phyloP scores from a whole-genome alignment of 495 filamentous ascomycete species.

The Trichoderma parareesei region DNA sequence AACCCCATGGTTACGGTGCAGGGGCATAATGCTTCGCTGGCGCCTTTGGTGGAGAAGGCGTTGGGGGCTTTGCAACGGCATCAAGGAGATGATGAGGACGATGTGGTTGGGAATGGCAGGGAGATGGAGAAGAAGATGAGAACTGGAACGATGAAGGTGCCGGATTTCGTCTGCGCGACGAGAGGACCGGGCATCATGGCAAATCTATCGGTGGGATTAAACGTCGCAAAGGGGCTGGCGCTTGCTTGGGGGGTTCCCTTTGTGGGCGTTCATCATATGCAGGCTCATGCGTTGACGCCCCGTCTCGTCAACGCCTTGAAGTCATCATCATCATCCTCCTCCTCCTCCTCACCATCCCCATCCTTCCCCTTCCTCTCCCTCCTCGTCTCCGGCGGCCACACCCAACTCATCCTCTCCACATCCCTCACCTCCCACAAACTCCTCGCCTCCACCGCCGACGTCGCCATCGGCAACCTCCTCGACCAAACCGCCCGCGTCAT shows the following conservation, averaged over 20 bases:
- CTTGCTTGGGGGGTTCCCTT: conserved; percentile 74
- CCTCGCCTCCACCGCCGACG: conserved; percentile 61
- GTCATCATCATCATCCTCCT: conserved; percentile 42
- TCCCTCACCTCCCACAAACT: conserved; percentile 56
- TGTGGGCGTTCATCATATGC: conserved; percentile 91
- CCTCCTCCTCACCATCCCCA: conserved; percentile 3
- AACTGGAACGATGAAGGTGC: conserved; percentile 25
- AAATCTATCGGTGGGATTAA: conserved; percentile 65
- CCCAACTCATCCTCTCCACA: conserved; percentile 67
- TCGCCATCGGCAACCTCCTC: conserved; percentile 76
- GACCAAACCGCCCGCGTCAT: conserved; percentile 78
- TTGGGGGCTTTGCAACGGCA: conserved; percentile 43
- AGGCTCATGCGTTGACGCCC: conserved; percentile 86
- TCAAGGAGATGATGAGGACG: background rate
- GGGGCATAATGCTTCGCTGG: conserved; percentile 64
- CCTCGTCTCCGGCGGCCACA: conserved; percentile 90
- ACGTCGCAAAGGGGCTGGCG: conserved; percentile 82
- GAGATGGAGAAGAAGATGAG: conserved; percentile 6
- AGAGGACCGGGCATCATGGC: conserved; percentile 82
- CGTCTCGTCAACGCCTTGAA: conserved; percentile 62
- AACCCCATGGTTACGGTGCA: conserved; percentile 65
- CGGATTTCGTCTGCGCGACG: conserved; percentile 79
- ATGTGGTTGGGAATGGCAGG: background rate
- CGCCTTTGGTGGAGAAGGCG: conserved; percentile 56
- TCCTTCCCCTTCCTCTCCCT: conserved; percentile 79